A percentile compares a stretch with the other conserved stretches of the same genome.
Evolutionary conservation across 176 grass and related monocot genomes (phyloP).

Genomic region (Triticum aestivum): IWGSC_CS_RefSeq_v2.1 NC_057795.1:426258293-426258792

Average conservation of each 20-base stretch:
- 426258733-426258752: slow-evolving; percentile 24
- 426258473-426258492: slow-evolving; percentile 76
- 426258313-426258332: slow-evolving; percentile 87
- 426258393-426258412: slow-evolving; percentile 90
- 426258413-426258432: slow-evolving; percentile 73
- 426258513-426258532: slow-evolving; percentile 63
- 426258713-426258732: slow-evolving; percentile 10
- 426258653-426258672: slow-evolving; percentile 38
- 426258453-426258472: slow-evolving; percentile 68
- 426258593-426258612: slow-evolving; percentile 80
- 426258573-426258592: slow-evolving; percentile 92
- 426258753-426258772: slow-evolving; percentile 23
- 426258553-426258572: slow-evolving; percentile 68
- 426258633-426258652: slow-evolving; percentile 56
- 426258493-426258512: slow-evolving; percentile 73
- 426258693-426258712: slow-evolving; percentile 38
- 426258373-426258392: slow-evolving; percentile 71
- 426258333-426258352: slow-evolving; percentile 65
- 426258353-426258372: slow-evolving; percentile 72
- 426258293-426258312: slow-evolving; percentile 93
- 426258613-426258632: slow-evolving; percentile 85
- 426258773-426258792: slow-evolving; percentile 25
- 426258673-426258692: slow-evolving; percentile 57
- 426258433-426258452: slow-evolving; percentile 71
- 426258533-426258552: slow-evolving; percentile 57